phyloP scores from a whole-genome alignment of 345 rosid species.

The Leavenworthia alabamica region DNA sequence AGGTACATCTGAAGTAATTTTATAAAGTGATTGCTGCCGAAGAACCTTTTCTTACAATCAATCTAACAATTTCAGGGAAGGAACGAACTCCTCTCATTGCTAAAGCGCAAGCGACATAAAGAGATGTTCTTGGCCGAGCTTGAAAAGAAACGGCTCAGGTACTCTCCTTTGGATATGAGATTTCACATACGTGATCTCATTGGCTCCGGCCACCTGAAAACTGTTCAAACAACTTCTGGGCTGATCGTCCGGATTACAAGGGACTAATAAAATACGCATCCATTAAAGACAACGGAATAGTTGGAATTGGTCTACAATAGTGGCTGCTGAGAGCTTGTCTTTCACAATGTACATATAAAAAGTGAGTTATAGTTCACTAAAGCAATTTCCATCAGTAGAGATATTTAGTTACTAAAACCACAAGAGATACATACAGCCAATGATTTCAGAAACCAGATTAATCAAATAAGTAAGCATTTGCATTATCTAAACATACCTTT shows the following conservation, averaged over 20 bases:
- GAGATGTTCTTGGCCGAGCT: slow-evolving; percentile 84
- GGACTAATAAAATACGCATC: slow-evolving; percentile 31
- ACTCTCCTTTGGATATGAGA: slow-evolving; percentile 80
- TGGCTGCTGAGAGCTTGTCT: slow-evolving; percentile 70
- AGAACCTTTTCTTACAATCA: background rate
- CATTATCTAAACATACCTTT: slow-evolving; percentile 73
- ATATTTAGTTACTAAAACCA: background rate
- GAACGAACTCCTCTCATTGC: slow-evolving; percentile 76
- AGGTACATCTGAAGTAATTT: slow-evolving; percentile 37
- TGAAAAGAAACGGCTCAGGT: slow-evolving; percentile 78
- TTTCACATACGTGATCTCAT: slow-evolving; percentile 91
- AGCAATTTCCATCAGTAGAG: background rate
- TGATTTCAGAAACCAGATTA: too few species aligned
- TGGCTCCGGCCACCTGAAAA: slow-evolving; percentile 84
- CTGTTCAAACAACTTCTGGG: slow-evolving; percentile 48
- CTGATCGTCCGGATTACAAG: slow-evolving; percentile 56
- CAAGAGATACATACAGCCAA: background rate
- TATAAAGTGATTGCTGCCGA: background rate
- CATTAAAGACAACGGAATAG: slow-evolving; percentile 2
- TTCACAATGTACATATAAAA: slow-evolving; percentile 33
- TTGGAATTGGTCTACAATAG: background rate
- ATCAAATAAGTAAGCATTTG: too few species aligned
- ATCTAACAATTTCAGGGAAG: slow-evolving; percentile 52
- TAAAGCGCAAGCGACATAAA: slow-evolving; percentile 70
- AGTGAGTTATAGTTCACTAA: background rate